Percentiles rank a stretch among this genome's conserved stretches.
phyloP scores from a whole-genome alignment of 2,329 filamentous ascomycete genomes.

The Graphilbum fragrans region DNA sequence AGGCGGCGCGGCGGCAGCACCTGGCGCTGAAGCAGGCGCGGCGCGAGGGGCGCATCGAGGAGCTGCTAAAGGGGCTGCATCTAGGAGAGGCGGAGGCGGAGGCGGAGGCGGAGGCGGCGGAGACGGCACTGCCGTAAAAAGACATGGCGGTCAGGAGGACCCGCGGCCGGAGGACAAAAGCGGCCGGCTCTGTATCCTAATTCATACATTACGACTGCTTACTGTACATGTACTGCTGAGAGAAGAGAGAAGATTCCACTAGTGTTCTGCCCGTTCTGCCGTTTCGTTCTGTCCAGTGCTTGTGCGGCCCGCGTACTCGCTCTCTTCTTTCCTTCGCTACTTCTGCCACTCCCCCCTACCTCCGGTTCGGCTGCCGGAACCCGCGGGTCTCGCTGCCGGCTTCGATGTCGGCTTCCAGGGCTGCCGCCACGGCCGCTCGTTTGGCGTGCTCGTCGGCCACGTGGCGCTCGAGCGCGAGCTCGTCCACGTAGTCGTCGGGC shows the following conservation, averaged over 20 bases:
- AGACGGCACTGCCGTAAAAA: too few species aligned
- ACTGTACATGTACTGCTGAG: too few species aligned
- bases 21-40: slow-evolving; percentile 40
- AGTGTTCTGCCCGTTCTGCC: too few species aligned
- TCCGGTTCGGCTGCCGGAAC: slow-evolving; percentile 36
- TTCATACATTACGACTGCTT: too few species aligned
- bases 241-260: too few species aligned
- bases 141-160: too few species aligned
- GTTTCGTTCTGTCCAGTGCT: too few species aligned
- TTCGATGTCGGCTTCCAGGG: not conserved
- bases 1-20: slow-evolving; percentile 36
- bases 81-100: not conserved
- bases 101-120: not conserved
- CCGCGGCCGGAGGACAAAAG: too few species aligned
- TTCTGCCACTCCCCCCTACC: not conserved
- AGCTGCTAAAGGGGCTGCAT: slow-evolving; percentile 14
- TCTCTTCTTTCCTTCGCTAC: too few species aligned
- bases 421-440: not conserved
- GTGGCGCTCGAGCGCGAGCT: slow-evolving; percentile 20
- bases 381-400: slow-evolving; percentile 22
- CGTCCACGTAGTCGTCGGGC: slow-evolving; percentile 14
- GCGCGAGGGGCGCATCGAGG: slow-evolving; percentile 26
- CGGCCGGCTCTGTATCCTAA: too few species aligned
- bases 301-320: too few species aligned
- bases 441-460: slow-evolving; percentile 1